Conservation (phyloP, 2,329 filamentous ascomycete genomes). For the Metarhizium brunneum region DNA sequence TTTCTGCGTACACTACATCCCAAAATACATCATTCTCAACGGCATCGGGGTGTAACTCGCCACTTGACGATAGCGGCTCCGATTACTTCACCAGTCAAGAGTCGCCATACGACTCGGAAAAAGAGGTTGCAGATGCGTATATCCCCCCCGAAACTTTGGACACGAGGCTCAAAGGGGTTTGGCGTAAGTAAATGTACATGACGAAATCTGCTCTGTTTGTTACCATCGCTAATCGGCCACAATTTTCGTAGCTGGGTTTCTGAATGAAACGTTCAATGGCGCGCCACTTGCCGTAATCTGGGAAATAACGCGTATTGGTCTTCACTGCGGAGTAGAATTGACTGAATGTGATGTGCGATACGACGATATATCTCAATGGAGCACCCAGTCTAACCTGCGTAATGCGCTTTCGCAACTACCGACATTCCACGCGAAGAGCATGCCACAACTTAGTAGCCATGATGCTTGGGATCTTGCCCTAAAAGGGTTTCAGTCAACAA, state of each 20-base stretch:
- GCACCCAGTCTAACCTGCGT: slow-evolving; percentile 35
- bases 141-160: slow-evolving; percentile 4
- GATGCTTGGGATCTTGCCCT: slow-evolving; percentile 38
- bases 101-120: slow-evolving; percentile 3
- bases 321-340: slow-evolving; percentile 34
- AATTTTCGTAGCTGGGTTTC: slow-evolving; percentile 25
- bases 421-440: slow-evolving; percentile 30
- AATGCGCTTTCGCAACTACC: slow-evolving; percentile 27
- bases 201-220: neutral
- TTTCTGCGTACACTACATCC: neutral
- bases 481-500: slow-evolving; percentile 22
- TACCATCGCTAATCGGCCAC: neutral
- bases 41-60: neutral
- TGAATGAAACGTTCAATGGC: slow-evolving; percentile 24
- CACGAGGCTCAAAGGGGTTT: slow-evolving; percentile 25
- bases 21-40: neutral
- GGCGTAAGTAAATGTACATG: slow-evolving; percentile 24
- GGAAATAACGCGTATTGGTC: slow-evolving; percentile 40
- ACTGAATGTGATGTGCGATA: slow-evolving; percentile 26
- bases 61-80: neutral
- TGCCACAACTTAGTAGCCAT: slow-evolving; percentile 37
- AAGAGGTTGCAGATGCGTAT: neutral
- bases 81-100: slow-evolving; percentile 13
- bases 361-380: slow-evolving; percentile 25
- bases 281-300: slow-evolving; percentile 42